Conservation (phyloP, 768 basidiomycete species). For the Mrakia frigida region DNA sequence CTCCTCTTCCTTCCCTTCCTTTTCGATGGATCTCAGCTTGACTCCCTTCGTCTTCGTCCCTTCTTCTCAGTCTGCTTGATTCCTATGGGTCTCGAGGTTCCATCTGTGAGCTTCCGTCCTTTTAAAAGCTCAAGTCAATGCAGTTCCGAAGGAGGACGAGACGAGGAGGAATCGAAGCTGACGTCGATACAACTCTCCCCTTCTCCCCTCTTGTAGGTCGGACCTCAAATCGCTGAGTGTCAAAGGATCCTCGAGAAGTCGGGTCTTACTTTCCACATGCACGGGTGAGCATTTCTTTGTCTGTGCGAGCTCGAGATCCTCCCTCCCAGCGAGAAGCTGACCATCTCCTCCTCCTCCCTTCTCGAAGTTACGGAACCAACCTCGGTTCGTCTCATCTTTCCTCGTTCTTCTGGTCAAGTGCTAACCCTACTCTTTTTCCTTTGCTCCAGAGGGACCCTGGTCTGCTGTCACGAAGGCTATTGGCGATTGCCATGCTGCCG, state of each 20-base stretch:
- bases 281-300: constrained; percentile 1
- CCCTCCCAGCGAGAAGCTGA: background rate
- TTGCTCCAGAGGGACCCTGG: constrained; percentile 74
- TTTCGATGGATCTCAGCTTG: background rate
- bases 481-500: constrained; percentile 68
- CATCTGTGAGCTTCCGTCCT: background rate
- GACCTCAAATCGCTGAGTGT: constrained; percentile 49
- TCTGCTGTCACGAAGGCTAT: constrained; percentile 75
- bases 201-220: constrained; percentile 31
- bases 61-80: background rate
- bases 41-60: background rate
- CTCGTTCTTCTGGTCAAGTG: background rate
- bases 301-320: background rate
- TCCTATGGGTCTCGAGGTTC: background rate
- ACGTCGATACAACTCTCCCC: constrained; percentile 9
- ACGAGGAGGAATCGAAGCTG: background rate
- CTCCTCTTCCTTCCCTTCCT: background rate
- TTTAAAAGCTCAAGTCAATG: background rate
- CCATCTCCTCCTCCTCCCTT: background rate
- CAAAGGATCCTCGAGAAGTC: constrained; percentile 75
- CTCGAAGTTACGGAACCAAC: constrained; percentile 32
- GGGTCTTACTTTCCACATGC: constrained; percentile 73
- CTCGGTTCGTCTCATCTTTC: constrained; percentile 37
- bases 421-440: background rate
- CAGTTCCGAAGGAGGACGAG: background rate